Percentiles rank a stretch among this genome's conserved stretches.
Evolutionary conservation across 192 early-diverging fungal genomes (phyloP).

Genomic region (Coemansia pectinata): DNA sequence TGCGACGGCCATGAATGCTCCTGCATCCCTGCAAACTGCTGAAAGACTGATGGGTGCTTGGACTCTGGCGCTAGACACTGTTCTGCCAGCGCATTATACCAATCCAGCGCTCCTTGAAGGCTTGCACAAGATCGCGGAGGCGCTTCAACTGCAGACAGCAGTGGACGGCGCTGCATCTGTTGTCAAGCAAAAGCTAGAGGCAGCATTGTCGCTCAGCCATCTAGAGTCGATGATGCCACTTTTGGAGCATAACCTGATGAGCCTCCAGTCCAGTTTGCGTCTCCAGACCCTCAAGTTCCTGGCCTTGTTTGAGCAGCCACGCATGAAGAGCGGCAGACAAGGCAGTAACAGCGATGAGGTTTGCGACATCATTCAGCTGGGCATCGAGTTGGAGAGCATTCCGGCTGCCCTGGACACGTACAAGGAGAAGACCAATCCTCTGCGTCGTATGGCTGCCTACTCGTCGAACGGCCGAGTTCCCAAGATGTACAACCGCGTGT

Average conservation of each 20-base stretch:
- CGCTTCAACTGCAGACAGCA: constrained; percentile 11
- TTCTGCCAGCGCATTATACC: constrained; percentile 19
- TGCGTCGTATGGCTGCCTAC: constrained; percentile 72
- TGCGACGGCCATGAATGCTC: constrained; percentile 5
- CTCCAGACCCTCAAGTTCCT: constrained; percentile 71
- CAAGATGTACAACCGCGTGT: constrained; percentile 68
- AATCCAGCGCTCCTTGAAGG: constrained; percentile 36
- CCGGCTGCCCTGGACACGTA: constrained; percentile 61
- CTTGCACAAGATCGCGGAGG: constrained; percentile 22
- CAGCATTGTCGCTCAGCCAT: constrained; percentile 29
- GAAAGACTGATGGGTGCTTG: constrained; percentile 23
- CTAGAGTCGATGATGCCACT: constrained; percentile 22
- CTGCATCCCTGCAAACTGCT: not conserved
- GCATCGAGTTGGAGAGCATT: constrained; percentile 63
- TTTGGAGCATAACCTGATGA: constrained; percentile 39
- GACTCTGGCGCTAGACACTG: constrained; percentile 7
- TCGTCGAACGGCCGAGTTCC: constrained; percentile 65
- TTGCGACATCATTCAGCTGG: constrained; percentile 59
- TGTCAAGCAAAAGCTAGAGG: constrained; percentile 9
- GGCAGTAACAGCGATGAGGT: constrained; percentile 29
- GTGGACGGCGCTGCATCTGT: not conserved
- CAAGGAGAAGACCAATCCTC: constrained; percentile 78
- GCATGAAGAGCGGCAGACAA: constrained; percentile 25
- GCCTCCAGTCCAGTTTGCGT: constrained; percentile 53
- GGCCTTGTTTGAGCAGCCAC: constrained; percentile 65